phyloP scores from a whole-genome alignment of 345 rosid species.

The Brassica nigra region DNA sequence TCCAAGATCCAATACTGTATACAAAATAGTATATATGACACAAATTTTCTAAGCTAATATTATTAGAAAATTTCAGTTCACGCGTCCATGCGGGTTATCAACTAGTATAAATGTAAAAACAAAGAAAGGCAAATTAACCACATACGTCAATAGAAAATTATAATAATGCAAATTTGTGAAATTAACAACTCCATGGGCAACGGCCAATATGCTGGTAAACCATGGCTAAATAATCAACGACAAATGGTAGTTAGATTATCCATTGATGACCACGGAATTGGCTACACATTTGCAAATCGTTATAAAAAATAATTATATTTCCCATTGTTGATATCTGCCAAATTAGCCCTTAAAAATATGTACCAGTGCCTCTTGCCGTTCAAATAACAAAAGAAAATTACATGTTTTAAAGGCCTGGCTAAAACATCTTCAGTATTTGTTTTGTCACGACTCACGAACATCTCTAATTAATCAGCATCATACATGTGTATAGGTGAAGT shows the following conservation, averaged over 20 bases:
- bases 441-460: not conserved
- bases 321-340: not conserved
- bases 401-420: not conserved
- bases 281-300: not conserved
- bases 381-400: not conserved
- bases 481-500: not conserved
- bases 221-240: not conserved
- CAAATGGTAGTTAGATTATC: not conserved
- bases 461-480: not conserved
- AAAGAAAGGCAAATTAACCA: no score
- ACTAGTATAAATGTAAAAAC: no score
- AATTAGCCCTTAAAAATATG: not conserved
- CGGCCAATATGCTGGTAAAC: not conserved
- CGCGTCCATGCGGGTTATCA: no score
- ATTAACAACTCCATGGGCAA: not conserved
- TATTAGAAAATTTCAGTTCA: no score
- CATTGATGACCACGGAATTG: not conserved
- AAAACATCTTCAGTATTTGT: not conserved
- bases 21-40: no score
- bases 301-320: not conserved
- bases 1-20: no score
- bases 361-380: not conserved
- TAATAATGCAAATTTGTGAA: not conserved
- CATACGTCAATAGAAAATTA: no score
- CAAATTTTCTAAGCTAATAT: no score